These are phyloP conservation scores for Colletotrichum sp. DNA, from an alignment of 2,329 filamentous ascomycete species.

Conservation along the genomic window DNA sequence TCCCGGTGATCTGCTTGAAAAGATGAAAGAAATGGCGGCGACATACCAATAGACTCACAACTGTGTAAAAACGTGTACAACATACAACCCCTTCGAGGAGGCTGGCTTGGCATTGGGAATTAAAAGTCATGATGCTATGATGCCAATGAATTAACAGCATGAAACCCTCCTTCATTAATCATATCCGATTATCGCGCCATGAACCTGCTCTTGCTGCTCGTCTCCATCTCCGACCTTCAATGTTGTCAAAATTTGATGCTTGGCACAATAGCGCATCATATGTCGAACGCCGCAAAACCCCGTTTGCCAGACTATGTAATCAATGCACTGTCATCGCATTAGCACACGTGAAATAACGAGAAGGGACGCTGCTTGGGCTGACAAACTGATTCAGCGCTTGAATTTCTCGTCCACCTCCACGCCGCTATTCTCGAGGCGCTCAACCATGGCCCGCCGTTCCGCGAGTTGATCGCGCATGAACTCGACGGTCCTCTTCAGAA, in stretches of 20 bases:
- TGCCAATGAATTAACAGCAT: background rate
- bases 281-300: background rate
- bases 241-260: background rate
- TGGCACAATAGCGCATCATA: background rate
- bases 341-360: background rate
- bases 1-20: conserved; percentile 48
- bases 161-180: background rate
- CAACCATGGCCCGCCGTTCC: conserved; percentile 62
- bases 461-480: conserved; percentile 66
- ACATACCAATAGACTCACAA: conserved; percentile 47
- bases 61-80: conserved; percentile 5
- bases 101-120: background rate
- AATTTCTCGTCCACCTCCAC: conserved; percentile 57
- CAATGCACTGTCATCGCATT: background rate
- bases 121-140: background rate
- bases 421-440: conserved; percentile 62
- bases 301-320: background rate
- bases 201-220: background rate
- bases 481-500: conserved; percentile 75
- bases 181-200: background rate
- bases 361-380: background rate
- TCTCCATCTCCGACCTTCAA: background rate
- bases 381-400: conserved; percentile 42
- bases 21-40: conserved; percentile 51
- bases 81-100: background rate